Conservation (phyloP, 768 basidiomycete genomes). For the Termitomyces eurrhizus region DNA sequence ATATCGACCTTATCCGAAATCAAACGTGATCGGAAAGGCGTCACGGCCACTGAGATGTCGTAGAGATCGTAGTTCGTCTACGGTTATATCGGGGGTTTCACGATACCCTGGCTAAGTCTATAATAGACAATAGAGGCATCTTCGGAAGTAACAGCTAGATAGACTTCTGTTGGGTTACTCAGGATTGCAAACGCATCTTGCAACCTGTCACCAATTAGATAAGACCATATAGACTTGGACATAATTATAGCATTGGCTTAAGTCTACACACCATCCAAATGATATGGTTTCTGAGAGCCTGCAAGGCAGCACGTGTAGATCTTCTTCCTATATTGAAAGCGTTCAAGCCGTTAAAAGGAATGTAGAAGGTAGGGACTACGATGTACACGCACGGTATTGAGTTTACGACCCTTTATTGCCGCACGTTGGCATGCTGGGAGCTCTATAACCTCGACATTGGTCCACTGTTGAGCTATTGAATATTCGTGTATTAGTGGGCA, state of each 20-base stretch:
- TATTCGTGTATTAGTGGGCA: neutral
- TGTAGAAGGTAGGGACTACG: slow-evolving; percentile 1
- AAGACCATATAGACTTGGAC: neutral
- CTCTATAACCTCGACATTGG: slow-evolving; percentile 58
- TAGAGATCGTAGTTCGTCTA: neutral
- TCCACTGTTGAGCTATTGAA: slow-evolving; percentile 67
- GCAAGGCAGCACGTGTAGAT: slow-evolving; percentile 61
- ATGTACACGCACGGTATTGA: slow-evolving; percentile 39
- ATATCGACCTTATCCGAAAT: neutral
- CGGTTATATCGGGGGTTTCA: slow-evolving; percentile 59
- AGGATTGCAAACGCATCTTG: slow-evolving; percentile 52
- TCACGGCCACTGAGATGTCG: neutral
- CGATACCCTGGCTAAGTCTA: slow-evolving; percentile 72
- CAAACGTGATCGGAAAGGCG: neutral
- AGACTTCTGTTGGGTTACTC: slow-evolving; percentile 44
- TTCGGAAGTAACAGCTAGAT: slow-evolving; percentile 67
- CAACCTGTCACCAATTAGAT: slow-evolving; percentile 38
- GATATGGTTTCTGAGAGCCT: slow-evolving; percentile 63
- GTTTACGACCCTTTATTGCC: slow-evolving; percentile 56
- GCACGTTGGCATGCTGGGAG: slow-evolving; percentile 49
- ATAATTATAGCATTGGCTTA: no score
- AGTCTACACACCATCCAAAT: slow-evolving; percentile 47
- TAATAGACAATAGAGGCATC: slow-evolving; percentile 87
- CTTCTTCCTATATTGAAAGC: slow-evolving; percentile 31
- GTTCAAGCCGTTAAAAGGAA: neutral